Evolutionary conservation across 495 filamentous ascomycete species (phyloP), one percentile per base, ranked within the genome.

Genomic region (Massariosphaeria phaeospora): DNA sequence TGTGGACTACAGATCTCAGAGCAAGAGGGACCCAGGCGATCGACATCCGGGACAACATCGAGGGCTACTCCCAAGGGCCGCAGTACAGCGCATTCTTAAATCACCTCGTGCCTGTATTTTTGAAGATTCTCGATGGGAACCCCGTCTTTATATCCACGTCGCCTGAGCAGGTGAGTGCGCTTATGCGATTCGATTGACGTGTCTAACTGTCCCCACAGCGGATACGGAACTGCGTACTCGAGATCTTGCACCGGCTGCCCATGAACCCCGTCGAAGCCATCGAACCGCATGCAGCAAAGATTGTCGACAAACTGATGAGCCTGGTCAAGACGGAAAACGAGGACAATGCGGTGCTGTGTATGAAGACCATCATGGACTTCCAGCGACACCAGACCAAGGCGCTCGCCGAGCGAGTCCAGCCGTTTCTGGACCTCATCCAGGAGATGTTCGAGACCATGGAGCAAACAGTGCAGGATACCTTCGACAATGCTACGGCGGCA

Each of bases 321-420:
- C 74, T 99, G 23, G 89, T 95, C 46, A 83, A 83, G 52, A 83
- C 79, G 36, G 94, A 99, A 67, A 99, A 99, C 62, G 94, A 99
- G 67, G 94, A 99, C 38, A 99, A 99, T 75, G 94, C 91, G 2
- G 88, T 95, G 12, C 75, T 99, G 48, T 96, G 91, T 66, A 91
- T 99, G 77, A 97, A 97, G 75, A 95, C 89, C 1, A 87, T 95
- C 46, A 95, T 95, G 78, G 93, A 99, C 64, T 80, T 96, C 66
- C 86, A 91, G 76, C 82, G 94, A 20, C 87, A 95, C 64, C 95
- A 96, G 63, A 79, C 84, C 30, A 93, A 90, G 72, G 83, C 84
- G 10, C 82, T 91, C 9, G 76, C 77, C 9, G 75, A 78, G 31
- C 87, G 84, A 58, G 93, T 96, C 4, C 94, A 97, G 67, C 79